phyloP scores from a whole-genome alignment of 345 rosid species.

The Corymbia maculata region DNA sequence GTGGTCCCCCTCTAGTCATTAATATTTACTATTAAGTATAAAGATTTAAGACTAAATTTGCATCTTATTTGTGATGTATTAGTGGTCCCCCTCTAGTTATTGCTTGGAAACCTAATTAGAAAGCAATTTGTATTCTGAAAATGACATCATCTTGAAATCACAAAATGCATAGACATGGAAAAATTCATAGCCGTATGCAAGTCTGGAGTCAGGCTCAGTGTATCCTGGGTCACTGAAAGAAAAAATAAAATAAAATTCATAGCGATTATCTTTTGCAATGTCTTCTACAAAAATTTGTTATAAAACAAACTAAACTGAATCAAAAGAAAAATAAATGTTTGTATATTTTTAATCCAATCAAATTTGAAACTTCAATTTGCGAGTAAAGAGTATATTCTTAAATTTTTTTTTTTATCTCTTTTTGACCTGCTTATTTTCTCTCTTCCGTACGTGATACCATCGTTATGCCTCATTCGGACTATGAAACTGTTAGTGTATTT shows the following conservation, averaged over 20 bases:
- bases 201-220: too few species aligned
- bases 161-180: not conserved
- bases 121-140: not conserved
- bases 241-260: too few species aligned
- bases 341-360: not conserved
- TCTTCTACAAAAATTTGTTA: too few species aligned
- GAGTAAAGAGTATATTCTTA: not conserved
- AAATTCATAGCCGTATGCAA: not conserved
- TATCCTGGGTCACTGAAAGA: too few species aligned
- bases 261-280: too few species aligned
- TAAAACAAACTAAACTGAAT: too few species aligned
- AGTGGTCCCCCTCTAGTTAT: not conserved
- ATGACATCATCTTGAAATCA: not conserved
- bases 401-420: not conserved
- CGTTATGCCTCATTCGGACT: not conserved
- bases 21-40: too few species aligned
- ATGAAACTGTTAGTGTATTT: not conserved
- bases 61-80: not conserved
- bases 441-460: not conserved
- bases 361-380: not conserved
- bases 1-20: not conserved
- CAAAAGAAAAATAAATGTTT: too few species aligned
- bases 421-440: not conserved
- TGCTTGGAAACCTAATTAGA: not conserved
- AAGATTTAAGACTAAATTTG: too few species aligned